Evolutionary conservation across 2,329 filamentous ascomycete genomes (phyloP).

Genomic region (Dothistroma pini): DNA sequence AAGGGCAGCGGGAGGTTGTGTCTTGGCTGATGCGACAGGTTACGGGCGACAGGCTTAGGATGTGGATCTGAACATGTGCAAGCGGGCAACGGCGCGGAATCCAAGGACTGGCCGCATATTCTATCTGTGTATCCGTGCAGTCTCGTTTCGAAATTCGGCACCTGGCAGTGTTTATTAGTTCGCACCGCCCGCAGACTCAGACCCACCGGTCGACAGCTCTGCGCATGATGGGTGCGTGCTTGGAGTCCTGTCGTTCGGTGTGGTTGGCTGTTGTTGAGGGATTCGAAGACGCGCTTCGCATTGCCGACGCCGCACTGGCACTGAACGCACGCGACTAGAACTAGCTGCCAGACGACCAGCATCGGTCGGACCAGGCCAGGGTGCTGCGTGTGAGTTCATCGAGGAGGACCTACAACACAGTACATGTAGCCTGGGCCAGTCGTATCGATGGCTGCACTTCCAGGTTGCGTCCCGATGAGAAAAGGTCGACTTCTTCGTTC

Average conservation of each 20-base stretch:
- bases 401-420: background rate
- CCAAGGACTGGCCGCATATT: background rate
- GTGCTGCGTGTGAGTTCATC: background rate
- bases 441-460: background rate
- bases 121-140: too few species aligned
- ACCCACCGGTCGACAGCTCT: background rate
- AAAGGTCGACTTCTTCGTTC: background rate
- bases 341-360: background rate
- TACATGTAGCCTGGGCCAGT: background rate
- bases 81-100: background rate
- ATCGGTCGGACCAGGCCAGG: background rate
- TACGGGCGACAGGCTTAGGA: too few species aligned
- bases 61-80: background rate
- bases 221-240: background rate
- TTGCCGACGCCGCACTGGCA: background rate
- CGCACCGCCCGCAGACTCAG: background rate
- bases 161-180: background rate
- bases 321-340: background rate
- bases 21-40: too few species aligned
- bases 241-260: too few species aligned
- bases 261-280: background rate
- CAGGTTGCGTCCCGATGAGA: background rate
- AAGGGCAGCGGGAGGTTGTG: too few species aligned
- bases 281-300: background rate
- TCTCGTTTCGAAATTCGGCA: slow-evolving; percentile 1